Base-by-base conservation (phyloP, 352 stramenopile genomes). In the Pythium grandisporangium region DNA sequence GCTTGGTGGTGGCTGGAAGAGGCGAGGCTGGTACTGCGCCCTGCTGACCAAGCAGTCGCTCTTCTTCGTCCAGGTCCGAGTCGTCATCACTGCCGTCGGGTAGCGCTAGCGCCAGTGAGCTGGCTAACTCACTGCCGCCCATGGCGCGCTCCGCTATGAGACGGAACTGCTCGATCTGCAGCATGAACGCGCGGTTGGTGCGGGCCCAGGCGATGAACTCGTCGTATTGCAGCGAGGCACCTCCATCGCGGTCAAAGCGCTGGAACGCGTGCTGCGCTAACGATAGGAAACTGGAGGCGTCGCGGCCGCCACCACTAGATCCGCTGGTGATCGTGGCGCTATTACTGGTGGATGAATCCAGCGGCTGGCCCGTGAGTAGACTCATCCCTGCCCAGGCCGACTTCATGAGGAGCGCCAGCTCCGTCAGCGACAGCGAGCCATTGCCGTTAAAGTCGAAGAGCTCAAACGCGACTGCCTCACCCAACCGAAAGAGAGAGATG, bases 131-230 rank as follows among this genome's bases (percentile, higher is more conserved):
- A 37, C 84, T 67, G 43, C 73, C 77, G 4, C 62, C 70, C 4
- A 83, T 59, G 1, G 66, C 67, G 13, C 83, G 89, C 43, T 87
- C 71, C 0, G 70, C 70, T 23, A 92, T 74, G 1, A 81, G 50
- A 0, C 73, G 72, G 27, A 91, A 90, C 11, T 72, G 66, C 32
- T 93, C 80, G 5, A 90, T 69, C 47, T 89, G 74, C 10, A 91
- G 55, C 77, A 93, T 91, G 30, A 93, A 91, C 29, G 73, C 76
- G 2, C 78, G 77, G 29, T 91, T 87, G 43, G 70, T 88, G n/a
- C 79, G 59, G 2, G 79, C 74, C 77, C 79, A 90, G 6, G 72
- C 58, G 42, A 93, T 77, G 37, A 93, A 91, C 33, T 84, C 80
- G 27, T 90, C 76, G 33, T 80, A 87, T 12, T 64, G 58, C 1